Evolutionary conservation across 768 basidiomycete species (phyloP), one percentile per base, ranked within the genome.

Genomic region (Tylopilus sp.): DNA sequence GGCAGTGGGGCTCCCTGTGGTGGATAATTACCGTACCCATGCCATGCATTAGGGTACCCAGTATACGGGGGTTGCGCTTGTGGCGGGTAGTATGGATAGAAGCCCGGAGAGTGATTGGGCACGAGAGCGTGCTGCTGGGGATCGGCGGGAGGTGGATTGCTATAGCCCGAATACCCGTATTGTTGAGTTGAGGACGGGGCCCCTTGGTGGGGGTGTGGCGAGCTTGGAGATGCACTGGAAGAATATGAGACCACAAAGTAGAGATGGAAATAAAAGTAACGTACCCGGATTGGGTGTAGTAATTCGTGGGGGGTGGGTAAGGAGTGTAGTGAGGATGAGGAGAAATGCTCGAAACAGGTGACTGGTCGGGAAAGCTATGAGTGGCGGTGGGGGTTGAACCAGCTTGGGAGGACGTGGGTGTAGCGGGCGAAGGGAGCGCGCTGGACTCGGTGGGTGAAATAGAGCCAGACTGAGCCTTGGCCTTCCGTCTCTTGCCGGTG

Each of bases 401-500:
- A 21, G 52, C 46, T 33, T 60, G 69, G 21, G 60, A 53, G 40
- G 63, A 56, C 2, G 69, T 68, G 17, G 69, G 67, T 0, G 69
- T 61, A 13, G 68, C 59, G 9, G 68, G 69, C 0, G 69, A 67
- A 11, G 68, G 64, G 23, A 62, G 55, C 15, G 56, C 13, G 17
- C 51, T 51, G 2, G 38, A 50, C 35, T 69, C 69, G 12, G 62
- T 65, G 3, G 69, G 69, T 17, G 68, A 71, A 11, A 40, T 48
- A 1, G 69, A 69, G n/a, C 60, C 65, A 11, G 59, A 56, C 10
- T 66, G 59, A 6, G 56, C 40, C 52, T 67, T 70, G n/a, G 67
- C 60, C 58, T 70, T 77, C 43, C 73, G 70, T n/a, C 70, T 71
- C 60, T 77, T 79, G 46, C 61, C 51, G 12, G 59, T 58, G 50